Conservation (phyloP, 2,329 filamentous ascomycete species). For the Pestalotiopsis sp. region DNA sequence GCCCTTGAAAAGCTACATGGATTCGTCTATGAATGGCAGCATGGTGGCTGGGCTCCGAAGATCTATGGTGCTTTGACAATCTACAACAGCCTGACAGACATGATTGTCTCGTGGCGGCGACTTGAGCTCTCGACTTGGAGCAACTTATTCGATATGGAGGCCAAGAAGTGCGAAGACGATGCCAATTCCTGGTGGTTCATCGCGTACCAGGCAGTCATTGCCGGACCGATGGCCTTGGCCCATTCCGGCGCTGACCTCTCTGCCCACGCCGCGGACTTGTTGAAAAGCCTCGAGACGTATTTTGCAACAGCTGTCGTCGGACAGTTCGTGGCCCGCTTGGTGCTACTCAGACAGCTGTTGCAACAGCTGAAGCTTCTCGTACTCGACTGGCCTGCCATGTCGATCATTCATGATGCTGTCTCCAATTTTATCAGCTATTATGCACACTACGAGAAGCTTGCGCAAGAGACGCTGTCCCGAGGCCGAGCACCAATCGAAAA, state of each 20-base stretch:
- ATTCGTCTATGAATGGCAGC: slow-evolving; percentile 91
- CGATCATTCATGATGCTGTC: slow-evolving; percentile 65
- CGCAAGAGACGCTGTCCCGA: slow-evolving; percentile 66
- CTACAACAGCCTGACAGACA: slow-evolving; percentile 77
- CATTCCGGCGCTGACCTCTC: slow-evolving; percentile 61
- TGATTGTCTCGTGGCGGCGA: slow-evolving; percentile 87
- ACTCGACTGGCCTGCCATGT: slow-evolving; percentile 60
- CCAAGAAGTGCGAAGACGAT: slow-evolving; percentile 73
- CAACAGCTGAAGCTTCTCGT: slow-evolving; percentile 67
- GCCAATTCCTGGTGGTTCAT: slow-evolving; percentile 96
- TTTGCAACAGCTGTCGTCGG: slow-evolving; percentile 79
- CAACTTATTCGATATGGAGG: slow-evolving; percentile 83
- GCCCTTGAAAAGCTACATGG: slow-evolving; percentile 86
- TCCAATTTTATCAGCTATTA: slow-evolving; percentile 80
- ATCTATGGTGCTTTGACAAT: slow-evolving; percentile 71
- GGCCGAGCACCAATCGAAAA: slow-evolving; percentile 82
- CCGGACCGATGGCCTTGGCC: slow-evolving; percentile 69
- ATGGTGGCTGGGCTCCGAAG: slow-evolving; percentile 80
- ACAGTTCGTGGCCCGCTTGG: slow-evolving; percentile 75
- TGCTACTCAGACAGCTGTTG: slow-evolving; percentile 67
- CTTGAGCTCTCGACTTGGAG: slow-evolving; percentile 93
- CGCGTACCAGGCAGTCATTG: slow-evolving; percentile 87
- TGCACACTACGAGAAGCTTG: slow-evolving; percentile 67
- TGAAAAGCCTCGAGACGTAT: slow-evolving; percentile 80
- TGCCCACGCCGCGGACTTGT: slow-evolving; percentile 67